Base-by-base conservation (phyloP, 1,284 basidiomycete species). In the Melampsora americana region DNA sequence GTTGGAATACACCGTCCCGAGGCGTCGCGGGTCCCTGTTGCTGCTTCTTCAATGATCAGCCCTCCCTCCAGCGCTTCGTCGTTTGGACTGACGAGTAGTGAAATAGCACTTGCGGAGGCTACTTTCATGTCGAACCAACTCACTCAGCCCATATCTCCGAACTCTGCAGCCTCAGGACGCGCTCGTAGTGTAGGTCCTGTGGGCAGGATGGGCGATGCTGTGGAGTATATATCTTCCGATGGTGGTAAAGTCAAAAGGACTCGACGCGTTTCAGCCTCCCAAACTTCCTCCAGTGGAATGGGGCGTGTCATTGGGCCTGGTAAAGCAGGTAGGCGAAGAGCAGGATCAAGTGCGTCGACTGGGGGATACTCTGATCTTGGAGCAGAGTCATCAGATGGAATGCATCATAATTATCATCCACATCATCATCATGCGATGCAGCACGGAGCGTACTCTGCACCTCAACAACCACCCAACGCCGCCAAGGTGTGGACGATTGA, bases 181-280 rank as follows among this genome's bases (percentile, higher is more conserved):
- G 62, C 48, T n/a, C 46, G 74, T 1, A 71, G 70, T 44, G 64
- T 42, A 62, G 77, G 64, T 26, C 60, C 65, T n/a, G 56, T 7
- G 20, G 18, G 65, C 11, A 56, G n/a, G 53, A 56, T 56, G 18
- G 53, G 53, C 26, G 53, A 56, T 28, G 28, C 68, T 6, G 5
- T 65, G 7, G 73, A 68, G n/a, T 59, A 69, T 48, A 50, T 61
- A n/a, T 82, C 81, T 12, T 80, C 81, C 28, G 80, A 82, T 64
- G 81, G 81, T n/a, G 79, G 79, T 16, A 81, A 82, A 61, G 80
- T 80, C 26, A 82, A 80, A 70, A 78, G 81, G 9, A 79, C 79
- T 20, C 80, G 81, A 35, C 79, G 81, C 9, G 79, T 80, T 35
- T 81, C 81, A 35, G 79, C 81, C 18, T 80, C 81, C n/a, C 18